Evolutionary conservation across 1,284 basidiomycete species (phyloP).

Genomic region (Trametes pubescens): DNA sequence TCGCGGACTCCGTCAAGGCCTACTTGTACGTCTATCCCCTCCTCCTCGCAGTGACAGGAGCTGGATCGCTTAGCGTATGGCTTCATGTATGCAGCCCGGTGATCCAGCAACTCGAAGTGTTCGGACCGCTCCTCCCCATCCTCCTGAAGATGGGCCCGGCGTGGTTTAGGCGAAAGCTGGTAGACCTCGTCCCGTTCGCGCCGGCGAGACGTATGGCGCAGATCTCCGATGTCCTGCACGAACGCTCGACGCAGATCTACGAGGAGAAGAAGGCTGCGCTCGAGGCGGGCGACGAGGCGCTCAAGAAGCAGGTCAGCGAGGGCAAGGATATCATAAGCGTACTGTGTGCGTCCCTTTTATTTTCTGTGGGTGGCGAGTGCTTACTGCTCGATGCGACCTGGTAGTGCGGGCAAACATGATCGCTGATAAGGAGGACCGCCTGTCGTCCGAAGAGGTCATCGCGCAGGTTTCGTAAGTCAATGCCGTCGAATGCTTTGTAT

Average conservation of each 20-base stretch:
- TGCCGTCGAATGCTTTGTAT: not conserved
- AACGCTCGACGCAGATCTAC: constrained; percentile 27
- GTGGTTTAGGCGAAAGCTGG: constrained; percentile 45
- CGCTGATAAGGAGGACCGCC: constrained; percentile 29
- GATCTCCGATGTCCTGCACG: constrained; percentile 46
- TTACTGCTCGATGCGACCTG: not conserved
- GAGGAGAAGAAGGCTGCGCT: constrained; percentile 35
- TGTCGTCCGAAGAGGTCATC: constrained; percentile 33
- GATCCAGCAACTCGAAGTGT: constrained; percentile 3
- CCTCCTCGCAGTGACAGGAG: not conserved
- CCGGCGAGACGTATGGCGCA: not conserved
- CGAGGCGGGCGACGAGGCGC: constrained; percentile 33
- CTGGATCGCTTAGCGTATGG: not conserved
- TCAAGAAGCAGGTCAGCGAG: constrained; percentile 37
- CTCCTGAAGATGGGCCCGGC: constrained; percentile 46
- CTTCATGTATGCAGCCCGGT: not conserved
- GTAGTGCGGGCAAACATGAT: constrained; percentile 38
- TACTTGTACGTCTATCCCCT: constrained; percentile 25
- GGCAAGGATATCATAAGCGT: constrained; percentile 42
- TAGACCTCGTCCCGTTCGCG: constrained; percentile 45
- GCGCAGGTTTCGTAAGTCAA: constrained; percentile 38
- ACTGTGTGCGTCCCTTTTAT: constrained; percentile 28
- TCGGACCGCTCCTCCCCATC: constrained; percentile 36
- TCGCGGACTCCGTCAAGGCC: constrained; percentile 33
- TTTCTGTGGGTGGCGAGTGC: too few relatives aligned